Percentiles rank a stretch among this genome's conserved stretches.
phyloP scores from a whole-genome alignment of 192 early-diverging fungal genomes.

The Podila horticola region DNA sequence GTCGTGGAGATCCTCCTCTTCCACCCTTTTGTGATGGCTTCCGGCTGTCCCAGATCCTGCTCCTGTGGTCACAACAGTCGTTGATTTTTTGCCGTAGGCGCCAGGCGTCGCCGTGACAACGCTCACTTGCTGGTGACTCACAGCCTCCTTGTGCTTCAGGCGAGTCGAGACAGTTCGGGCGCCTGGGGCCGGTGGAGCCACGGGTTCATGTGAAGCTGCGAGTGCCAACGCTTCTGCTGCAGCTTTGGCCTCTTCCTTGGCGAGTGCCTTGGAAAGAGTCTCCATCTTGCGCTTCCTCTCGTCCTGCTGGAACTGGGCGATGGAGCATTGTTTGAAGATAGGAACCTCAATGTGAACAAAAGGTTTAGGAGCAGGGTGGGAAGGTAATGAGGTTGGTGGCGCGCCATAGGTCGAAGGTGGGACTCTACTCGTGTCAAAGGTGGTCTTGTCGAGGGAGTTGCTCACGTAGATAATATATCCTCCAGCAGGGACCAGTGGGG shows the following conservation, averaged over 20 bases:
- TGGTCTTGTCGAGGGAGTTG: conserved; percentile 3
- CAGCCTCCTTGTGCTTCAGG: conserved; percentile 41
- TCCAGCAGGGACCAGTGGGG: conserved; percentile 29
- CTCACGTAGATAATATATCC: conserved; percentile 39
- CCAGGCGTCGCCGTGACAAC: conserved; percentile 5
- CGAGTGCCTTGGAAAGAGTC: conserved; percentile 32
- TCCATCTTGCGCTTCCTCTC: conserved; percentile 47
- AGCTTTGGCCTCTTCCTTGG: conserved; percentile 36
- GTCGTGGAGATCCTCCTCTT: conserved; percentile 44
- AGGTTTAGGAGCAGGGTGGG: conserved; percentile 1
- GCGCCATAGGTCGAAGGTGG: conserved; percentile 23
- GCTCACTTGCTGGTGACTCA: conserved; percentile 31
- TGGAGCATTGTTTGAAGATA: conserved; percentile 37
- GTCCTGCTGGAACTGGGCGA: conserved; percentile 40
- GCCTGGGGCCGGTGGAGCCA: background rate
- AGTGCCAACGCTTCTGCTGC: conserved; percentile 26
- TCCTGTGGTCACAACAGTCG: conserved; percentile 24
- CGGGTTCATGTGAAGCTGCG: background rate
- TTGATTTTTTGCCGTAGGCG: conserved; percentile 20
- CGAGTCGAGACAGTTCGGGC: conserved; percentile 35
- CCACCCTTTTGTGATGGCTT: background rate
- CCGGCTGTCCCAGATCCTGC: background rate
- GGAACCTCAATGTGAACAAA: conserved; percentile 46
- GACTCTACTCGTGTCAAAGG: conserved; percentile 12
- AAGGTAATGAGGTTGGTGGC: background rate